phyloP scores from a whole-genome alignment of 2,329 filamentous ascomycete genomes.

The Colletotrichum kahawae region DNA sequence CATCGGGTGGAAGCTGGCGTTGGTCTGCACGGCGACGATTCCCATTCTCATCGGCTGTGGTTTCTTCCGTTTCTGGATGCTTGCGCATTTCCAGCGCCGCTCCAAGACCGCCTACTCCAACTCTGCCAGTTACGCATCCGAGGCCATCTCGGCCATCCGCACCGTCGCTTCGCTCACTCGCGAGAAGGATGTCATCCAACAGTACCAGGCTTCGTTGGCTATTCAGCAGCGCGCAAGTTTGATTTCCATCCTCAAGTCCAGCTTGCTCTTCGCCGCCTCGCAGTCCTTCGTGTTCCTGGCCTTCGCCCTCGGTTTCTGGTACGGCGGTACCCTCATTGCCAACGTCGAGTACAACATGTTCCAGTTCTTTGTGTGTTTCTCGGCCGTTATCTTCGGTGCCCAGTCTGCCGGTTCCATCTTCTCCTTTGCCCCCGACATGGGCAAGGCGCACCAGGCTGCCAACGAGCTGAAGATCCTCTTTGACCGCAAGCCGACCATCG shows the following conservation, averaged over 20 bases:
- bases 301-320: constrained; percentile 92
- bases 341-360: constrained; percentile 75
- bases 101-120: constrained; percentile 80
- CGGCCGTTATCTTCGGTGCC: constrained; percentile 85
- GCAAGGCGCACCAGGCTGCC: constrained; percentile 87
- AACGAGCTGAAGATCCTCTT: constrained; percentile 82
- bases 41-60: constrained; percentile 80
- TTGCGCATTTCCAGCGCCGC: constrained; percentile 78
- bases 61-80: constrained; percentile 87
- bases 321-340: constrained; percentile 79
- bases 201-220: constrained; percentile 73
- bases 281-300: constrained; percentile 86
- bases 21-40: constrained; percentile 81
- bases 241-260: constrained; percentile 77
- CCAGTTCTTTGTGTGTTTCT: constrained; percentile 92
- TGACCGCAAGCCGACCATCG: constrained; percentile 81
- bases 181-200: constrained; percentile 77
- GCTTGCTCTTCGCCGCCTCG: constrained; percentile 79
- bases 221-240: constrained; percentile 72
- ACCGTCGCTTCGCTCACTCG: constrained; percentile 91
- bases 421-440: constrained; percentile 90
- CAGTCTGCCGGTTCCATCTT: constrained; percentile 92
- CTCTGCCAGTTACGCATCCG: constrained; percentile 87
- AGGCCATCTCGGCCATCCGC: constrained; percentile 91
- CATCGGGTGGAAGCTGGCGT: constrained; percentile 85